A percentile compares a stretch with the other conserved stretches of the same genome.
Conservation (phyloP, 495 filamentous ascomycete species). For the Aspergillus sclerotioniger region DNA sequence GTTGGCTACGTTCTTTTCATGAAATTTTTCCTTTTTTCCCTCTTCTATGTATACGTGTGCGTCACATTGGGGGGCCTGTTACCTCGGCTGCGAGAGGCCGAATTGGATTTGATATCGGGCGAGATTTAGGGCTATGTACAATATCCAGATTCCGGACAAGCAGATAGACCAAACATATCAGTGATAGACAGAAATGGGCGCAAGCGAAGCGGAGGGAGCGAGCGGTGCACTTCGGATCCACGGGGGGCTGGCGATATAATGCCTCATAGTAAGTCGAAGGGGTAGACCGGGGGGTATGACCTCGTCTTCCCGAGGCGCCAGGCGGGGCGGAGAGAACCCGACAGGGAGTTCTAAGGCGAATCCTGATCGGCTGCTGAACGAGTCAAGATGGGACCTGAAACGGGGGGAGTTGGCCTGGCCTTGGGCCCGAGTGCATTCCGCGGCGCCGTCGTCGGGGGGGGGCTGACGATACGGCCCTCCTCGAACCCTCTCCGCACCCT, state of each 20-base stretch:
- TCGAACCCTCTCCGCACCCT: constrained; percentile 7
- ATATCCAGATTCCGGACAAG: not conserved
- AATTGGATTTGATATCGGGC: not conserved
- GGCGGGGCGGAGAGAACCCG: not conserved
- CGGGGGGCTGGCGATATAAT: not conserved
- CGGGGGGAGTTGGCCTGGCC: not conserved
- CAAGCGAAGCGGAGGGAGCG: not conserved
- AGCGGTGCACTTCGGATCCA: not conserved
- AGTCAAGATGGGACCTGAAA: not conserved
- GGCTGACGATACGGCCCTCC: constrained; percentile 1
- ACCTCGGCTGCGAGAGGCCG: not conserved
- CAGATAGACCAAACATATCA: not conserved
- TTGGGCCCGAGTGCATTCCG: constrained; percentile 11
- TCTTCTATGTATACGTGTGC: not conserved
- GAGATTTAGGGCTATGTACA: constrained; percentile 4
- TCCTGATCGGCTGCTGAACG: not conserved
- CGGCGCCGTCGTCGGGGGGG: constrained; percentile 12
- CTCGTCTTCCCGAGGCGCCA: not conserved
- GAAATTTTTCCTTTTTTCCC: not conserved
- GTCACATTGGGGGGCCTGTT: not conserved
- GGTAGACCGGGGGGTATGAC: not conserved
- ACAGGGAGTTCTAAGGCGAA: too few species aligned
- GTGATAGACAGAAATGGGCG: not conserved
- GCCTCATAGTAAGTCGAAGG: not conserved
- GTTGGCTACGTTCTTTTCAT: constrained; percentile 4